Evolutionary conservation across 768 basidiomycete species (phyloP).

Genomic region (Tephrocybe sp.): DNA sequence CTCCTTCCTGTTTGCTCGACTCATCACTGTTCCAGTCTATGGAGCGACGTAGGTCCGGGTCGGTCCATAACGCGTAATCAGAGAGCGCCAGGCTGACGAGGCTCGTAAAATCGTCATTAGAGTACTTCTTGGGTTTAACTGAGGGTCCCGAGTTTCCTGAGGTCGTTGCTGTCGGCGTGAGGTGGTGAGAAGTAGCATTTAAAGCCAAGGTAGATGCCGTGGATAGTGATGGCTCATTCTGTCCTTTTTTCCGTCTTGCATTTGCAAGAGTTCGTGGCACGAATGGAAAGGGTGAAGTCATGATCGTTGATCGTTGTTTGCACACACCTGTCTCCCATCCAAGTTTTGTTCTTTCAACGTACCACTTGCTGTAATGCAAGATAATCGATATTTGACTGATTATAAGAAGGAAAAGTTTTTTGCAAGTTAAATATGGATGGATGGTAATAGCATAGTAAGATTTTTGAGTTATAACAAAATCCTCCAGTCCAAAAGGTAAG

Average conservation of each 20-base stretch:
- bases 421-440: no score
- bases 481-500: no score
- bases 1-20: slow-evolving; percentile 10
- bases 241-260: slow-evolving; percentile 20
- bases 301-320: slow-evolving; percentile 13
- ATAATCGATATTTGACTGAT: no score
- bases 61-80: slow-evolving; percentile 66
- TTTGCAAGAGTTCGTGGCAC: slow-evolving; percentile 48
- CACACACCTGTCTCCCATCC: no score
- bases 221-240: not conserved
- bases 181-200: not conserved
- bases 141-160: not conserved
- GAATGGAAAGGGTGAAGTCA: slow-evolving; percentile 39
- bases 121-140: slow-evolving; percentile 9
- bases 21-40: slow-evolving; percentile 37
- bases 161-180: not conserved
- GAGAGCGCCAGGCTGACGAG: slow-evolving; percentile 66
- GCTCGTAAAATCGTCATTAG: slow-evolving; percentile 43
- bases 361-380: no score
- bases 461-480: no score
- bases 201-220: not conserved
- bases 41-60: slow-evolving; percentile 51
- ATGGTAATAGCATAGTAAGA: no score
- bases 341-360: no score
- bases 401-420: no score